Evolutionary conservation across 768 basidiomycete species (phyloP).

Genomic region (Mycena vitilis): DNA sequence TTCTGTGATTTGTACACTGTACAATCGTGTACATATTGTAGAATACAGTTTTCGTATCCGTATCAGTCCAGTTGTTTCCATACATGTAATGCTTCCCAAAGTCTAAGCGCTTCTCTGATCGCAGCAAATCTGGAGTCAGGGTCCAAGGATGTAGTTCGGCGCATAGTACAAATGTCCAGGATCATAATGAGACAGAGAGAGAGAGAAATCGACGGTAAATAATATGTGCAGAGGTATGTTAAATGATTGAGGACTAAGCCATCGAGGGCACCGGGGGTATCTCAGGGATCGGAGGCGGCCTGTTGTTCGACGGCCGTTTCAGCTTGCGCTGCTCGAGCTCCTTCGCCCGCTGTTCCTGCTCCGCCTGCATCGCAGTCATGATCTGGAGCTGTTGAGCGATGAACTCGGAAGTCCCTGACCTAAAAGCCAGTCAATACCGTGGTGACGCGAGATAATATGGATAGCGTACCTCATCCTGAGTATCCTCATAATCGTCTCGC

Average conservation of each 20-base stretch:
- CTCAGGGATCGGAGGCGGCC: slow-evolving; percentile 4
- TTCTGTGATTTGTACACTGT: background rate
- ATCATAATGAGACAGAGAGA: slow-evolving; percentile 12
- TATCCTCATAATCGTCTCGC: slow-evolving; percentile 94
- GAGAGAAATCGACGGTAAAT: slow-evolving; percentile 22
- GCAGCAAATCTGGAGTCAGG: slow-evolving; percentile 5
- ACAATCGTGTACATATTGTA: background rate
- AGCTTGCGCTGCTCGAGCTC: slow-evolving; percentile 69
- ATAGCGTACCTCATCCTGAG: slow-evolving; percentile 87
- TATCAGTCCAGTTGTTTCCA: background rate
- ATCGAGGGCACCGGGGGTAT: slow-evolving; percentile 27
- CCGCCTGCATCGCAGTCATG: slow-evolving; percentile 83
- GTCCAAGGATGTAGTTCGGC: slow-evolving; percentile 8
- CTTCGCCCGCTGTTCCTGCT: slow-evolving; percentile 80
- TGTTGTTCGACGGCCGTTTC: slow-evolving; percentile 57
- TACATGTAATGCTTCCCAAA: background rate
- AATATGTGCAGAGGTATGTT: slow-evolving; percentile 32
- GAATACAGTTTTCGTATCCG: too few relatives aligned
- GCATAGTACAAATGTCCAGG: slow-evolving; percentile 34
- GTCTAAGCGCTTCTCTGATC: background rate
- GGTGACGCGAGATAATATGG: slow-evolving; percentile 2
- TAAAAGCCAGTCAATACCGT: slow-evolving; percentile 41
- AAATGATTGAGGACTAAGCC: slow-evolving; percentile 22
- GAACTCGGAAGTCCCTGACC: slow-evolving; percentile 86
- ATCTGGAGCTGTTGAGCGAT: slow-evolving; percentile 89